phyloP scores from a whole-genome alignment of 345 rosid species.

The Reutealis trisperma region DNA sequence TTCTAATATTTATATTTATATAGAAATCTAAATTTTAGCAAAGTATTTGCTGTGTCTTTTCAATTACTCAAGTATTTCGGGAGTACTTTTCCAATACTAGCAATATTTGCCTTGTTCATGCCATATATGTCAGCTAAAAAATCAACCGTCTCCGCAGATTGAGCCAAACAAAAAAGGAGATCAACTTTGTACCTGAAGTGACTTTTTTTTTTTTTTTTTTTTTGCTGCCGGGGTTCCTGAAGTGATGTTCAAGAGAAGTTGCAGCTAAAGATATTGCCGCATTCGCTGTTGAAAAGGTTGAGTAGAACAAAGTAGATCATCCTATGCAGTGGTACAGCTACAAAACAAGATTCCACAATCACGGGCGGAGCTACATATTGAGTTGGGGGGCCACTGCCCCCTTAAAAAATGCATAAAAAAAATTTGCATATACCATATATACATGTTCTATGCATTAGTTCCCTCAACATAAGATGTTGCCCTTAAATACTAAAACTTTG shows the following conservation, averaged over 20 bases:
- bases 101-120: conserved; percentile 31
- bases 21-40: no score
- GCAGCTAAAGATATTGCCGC: conserved; percentile 46
- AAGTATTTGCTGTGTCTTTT: no score
- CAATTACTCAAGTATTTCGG: not conserved
- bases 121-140: conserved; percentile 41
- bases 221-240: no score
- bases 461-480: no score
- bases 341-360: conserved; percentile 20
- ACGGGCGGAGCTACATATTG: no score
- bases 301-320: conserved; percentile 38
- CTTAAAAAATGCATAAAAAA: no score
- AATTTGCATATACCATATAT: no score
- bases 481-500: no score
- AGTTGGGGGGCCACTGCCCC: no score
- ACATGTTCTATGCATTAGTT: no score
- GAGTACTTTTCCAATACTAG: not conserved
- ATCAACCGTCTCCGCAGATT: conserved; percentile 47
- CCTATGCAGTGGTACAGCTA: conserved; percentile 44
- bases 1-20: no score
- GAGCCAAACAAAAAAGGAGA: conserved; percentile 7
- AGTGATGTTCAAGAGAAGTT: conserved; percentile 14
- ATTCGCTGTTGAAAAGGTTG: conserved; percentile 43
- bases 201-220: no score
- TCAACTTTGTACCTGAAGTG: not conserved